These are phyloP conservation scores for Naganishia vaughanmartiniae DNA, from an alignment of 768 basidiomycete species.

Conservation along the genomic window DNA sequence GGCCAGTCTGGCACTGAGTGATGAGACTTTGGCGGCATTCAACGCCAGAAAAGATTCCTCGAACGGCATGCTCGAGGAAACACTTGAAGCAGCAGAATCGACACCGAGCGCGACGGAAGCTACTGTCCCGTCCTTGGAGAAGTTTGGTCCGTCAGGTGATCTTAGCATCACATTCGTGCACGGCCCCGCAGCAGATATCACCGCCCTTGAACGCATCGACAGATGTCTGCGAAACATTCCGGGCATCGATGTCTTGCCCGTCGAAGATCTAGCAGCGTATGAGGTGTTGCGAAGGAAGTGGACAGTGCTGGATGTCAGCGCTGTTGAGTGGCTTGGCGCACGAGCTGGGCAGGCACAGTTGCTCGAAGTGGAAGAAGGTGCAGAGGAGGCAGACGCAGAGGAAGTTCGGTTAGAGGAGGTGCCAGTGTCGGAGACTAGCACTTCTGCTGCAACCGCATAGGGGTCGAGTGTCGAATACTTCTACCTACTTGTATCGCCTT, in stretches of 20 bases:
- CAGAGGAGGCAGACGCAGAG: conserved; percentile 28
- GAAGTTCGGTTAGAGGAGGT: conserved; percentile 12
- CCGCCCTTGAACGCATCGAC: conserved; percentile 51
- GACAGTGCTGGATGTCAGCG: conserved; percentile 74
- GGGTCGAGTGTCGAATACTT: not conserved
- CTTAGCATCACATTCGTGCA: conserved; percentile 47
- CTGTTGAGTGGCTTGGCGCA: conserved; percentile 66
- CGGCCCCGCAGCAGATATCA: conserved; percentile 34
- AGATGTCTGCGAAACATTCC: conserved; percentile 70
- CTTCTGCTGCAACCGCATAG: not conserved
- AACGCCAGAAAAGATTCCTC: conserved; percentile 1
- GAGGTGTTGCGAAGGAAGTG: conserved; percentile 80
- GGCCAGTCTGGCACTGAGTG: conserved; percentile 66
- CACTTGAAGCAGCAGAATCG: conserved; percentile 65
- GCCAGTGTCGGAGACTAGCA: not conserved
- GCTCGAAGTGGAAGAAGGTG: conserved; percentile 54
- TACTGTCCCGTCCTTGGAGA: conserved; percentile 39
- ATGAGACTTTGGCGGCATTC: conserved; percentile 44
- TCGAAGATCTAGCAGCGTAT: conserved; percentile 68
- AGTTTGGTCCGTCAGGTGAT: conserved; percentile 39
- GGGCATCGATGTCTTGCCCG: conserved; percentile 61
- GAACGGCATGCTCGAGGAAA: conserved; percentile 23
- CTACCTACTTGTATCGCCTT: not conserved
- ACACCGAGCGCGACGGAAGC: conserved; percentile 58
- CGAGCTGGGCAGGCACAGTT: conserved; percentile 55